phyloP scores from a whole-genome alignment of 1,284 basidiomycete species.

The Austroboletus olivaceoglutinosus region DNA sequence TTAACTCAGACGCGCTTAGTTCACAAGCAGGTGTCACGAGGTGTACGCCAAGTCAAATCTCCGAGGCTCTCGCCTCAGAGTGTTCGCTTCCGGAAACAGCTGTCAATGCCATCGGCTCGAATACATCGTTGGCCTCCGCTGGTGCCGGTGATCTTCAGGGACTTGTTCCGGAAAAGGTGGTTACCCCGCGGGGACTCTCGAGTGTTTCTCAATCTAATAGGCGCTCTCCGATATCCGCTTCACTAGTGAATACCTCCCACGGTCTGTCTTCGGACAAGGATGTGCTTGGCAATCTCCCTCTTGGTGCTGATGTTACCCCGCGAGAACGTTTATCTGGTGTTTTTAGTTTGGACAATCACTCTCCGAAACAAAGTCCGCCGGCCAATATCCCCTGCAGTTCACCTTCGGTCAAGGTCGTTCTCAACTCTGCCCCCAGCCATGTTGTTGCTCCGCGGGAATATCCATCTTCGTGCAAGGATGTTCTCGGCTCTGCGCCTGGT shows the following conservation, averaged over 20 bases:
- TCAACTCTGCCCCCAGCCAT: neutral
- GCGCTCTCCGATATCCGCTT: neutral
- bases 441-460: neutral
- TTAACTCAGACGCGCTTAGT: neutral
- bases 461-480: neutral
- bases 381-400: neutral
- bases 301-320: neutral
- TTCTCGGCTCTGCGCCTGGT: neutral
- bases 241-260: neutral
- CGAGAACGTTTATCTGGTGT: conserved; percentile 3
- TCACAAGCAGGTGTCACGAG: neutral
- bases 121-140: neutral
- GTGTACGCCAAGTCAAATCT: neutral
- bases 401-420: neutral
- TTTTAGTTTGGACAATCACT: neutral
- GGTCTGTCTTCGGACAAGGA: neutral
- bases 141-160: neutral
- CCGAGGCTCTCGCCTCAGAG: neutral
- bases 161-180: neutral
- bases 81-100: neutral
- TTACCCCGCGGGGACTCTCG: neutral
- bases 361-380: too few relatives aligned
- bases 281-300: neutral
- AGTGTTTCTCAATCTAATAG: neutral
- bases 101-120: neutral